Conservation (phyloP, 495 filamentous ascomycete species). For the Neurospora sublineolata region DNA sequence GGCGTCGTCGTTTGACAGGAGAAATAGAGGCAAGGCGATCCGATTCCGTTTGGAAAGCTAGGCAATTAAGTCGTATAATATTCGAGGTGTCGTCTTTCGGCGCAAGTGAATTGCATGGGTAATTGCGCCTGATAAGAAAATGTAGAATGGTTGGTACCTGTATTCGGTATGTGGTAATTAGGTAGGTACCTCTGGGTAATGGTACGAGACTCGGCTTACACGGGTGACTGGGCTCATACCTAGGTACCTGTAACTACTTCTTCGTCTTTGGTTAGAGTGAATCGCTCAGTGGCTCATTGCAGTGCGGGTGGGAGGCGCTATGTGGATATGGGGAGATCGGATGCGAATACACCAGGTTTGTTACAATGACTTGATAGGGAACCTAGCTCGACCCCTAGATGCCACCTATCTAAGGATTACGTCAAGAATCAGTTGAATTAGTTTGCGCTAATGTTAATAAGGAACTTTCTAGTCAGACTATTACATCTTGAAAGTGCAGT, state of each 20-base stretch:
- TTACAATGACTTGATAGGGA: neutral
- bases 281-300: neutral
- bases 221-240: neutral
- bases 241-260: neutral
- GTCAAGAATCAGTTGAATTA: neutral
- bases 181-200: neutral
- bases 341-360: neutral
- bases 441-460: neutral
- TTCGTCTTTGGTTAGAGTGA: neutral
- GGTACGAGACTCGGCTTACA: neutral
- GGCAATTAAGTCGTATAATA: neutral
- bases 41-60: neutral
- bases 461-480: neutral
- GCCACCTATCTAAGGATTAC: neutral
- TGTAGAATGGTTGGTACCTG: neutral
- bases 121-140: neutral
- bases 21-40: neutral
- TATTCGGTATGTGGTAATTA: neutral
- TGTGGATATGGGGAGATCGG: neutral
- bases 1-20: neutral
- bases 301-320: neutral
- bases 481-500: neutral
- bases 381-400: neutral
- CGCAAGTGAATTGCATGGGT: neutral
- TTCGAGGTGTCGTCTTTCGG: neutral